Percentiles rank a stretch among this genome's conserved stretches.
phyloP scores from a whole-genome alignment of 2,329 filamentous ascomycete genomes.

The Escovopsis sp. region DNA sequence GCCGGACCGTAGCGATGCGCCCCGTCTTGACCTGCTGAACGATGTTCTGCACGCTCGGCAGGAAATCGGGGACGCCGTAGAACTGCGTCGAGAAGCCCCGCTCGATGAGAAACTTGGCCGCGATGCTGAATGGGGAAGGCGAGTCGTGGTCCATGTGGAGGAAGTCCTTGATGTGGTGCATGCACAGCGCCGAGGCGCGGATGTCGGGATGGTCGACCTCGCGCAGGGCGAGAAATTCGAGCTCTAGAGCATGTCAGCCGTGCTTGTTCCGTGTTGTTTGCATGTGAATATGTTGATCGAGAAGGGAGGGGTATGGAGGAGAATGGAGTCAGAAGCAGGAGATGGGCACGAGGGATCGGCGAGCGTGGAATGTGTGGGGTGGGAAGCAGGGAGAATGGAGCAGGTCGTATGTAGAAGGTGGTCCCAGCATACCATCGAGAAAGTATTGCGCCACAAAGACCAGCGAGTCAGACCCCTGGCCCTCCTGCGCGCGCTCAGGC shows the following conservation, averaged over 20 bases:
- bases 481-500: constrained; percentile 9
- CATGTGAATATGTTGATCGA: too few relatives aligned
- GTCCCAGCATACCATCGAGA: constrained; percentile 33
- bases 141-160: constrained; percentile 11
- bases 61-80: constrained; percentile 15
- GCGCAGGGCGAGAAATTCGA: constrained; percentile 29
- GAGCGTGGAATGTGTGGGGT: neutral
- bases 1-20: constrained; percentile 25
- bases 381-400: too few relatives aligned
- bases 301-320: too few relatives aligned
- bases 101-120: constrained; percentile 22
- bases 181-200: constrained; percentile 25
- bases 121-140: constrained; percentile 20
- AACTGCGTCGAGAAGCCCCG: constrained; percentile 20
- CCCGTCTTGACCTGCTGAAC: constrained; percentile 20
- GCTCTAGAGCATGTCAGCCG: too few relatives aligned
- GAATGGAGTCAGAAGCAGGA: too few relatives aligned
- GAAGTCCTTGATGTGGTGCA: constrained; percentile 23
- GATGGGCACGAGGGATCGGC: neutral
- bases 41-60: constrained; percentile 19
- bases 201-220: constrained; percentile 15
- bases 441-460: constrained; percentile 29
- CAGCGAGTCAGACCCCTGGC: constrained; percentile 20
- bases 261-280: too few relatives aligned
- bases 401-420: too few relatives aligned